A percentile compares a stretch with the other conserved stretches of the same genome.
Evolutionary conservation across 768 basidiomycete species (phyloP).

Genomic region (Podaxis sp.): DNA sequence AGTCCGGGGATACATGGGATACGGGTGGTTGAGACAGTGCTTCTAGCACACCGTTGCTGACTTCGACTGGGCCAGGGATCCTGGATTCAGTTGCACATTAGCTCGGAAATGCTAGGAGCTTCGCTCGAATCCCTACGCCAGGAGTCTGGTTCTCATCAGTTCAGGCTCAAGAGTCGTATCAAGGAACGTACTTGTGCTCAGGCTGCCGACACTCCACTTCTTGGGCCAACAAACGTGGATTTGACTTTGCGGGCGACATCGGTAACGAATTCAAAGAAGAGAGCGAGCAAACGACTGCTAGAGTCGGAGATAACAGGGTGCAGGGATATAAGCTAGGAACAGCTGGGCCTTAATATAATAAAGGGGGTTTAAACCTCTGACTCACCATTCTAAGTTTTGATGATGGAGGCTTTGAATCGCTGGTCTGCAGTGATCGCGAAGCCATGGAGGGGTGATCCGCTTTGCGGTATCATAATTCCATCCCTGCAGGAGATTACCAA

Average conservation of each 20-base stretch:
- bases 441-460: neutral
- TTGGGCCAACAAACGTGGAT: neutral
- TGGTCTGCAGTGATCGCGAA: no score
- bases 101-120: neutral
- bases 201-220: neutral
- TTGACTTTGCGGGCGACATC: slow-evolving; percentile 1
- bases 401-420: neutral
- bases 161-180: neutral
- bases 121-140: neutral
- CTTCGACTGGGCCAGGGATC: slow-evolving; percentile 51
- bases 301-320: neutral
- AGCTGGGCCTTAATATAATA: neutral
- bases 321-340: neutral
- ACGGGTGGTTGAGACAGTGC: slow-evolving; percentile 80
- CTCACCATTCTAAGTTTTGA: neutral
- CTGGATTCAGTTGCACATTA: slow-evolving; percentile 19
- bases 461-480: no score
- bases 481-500: neutral
- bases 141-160: slow-evolving; percentile 5
- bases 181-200: slow-evolving; percentile 3
- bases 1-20: slow-evolving; percentile 81
- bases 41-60: slow-evolving; percentile 58
- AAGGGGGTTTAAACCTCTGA: neutral
- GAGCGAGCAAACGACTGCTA: neutral
- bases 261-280: neutral